Conservation (phyloP, 768 basidiomycete genomes). For the Panaeolus papilionaceus region DNA sequence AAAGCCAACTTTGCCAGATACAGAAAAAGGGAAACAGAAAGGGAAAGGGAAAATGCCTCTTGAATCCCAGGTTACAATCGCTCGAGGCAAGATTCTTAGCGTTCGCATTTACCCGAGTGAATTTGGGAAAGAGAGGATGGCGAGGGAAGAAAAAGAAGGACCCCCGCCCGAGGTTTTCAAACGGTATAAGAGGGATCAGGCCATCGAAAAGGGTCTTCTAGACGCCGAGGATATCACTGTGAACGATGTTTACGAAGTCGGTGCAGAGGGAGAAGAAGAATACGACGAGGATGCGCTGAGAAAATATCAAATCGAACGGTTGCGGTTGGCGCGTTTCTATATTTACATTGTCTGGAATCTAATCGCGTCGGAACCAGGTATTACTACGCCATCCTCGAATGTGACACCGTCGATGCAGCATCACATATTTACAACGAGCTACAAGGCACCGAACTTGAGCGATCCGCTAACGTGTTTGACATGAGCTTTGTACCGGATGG, state of each 20-base stretch:
- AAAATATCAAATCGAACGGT: conserved; percentile 90
- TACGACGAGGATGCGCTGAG: conserved; percentile 89
- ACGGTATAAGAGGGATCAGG: conserved; percentile 14
- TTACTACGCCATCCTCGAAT: conserved; percentile 94
- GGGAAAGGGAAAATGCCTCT: conserved; percentile 20
- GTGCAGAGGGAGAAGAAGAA: conserved; percentile 63
- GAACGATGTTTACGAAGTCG: conserved; percentile 67
- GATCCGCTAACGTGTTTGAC: conserved; percentile 96
- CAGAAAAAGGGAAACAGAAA: conserved; percentile 24
- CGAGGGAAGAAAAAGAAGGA: conserved; percentile 87
- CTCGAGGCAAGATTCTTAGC: conserved; percentile 71
- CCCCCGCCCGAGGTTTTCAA: conserved; percentile 88
- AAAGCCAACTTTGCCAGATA: conserved; percentile 24
- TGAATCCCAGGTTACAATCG: conserved; percentile 37
- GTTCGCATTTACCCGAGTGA: conserved; percentile 92
- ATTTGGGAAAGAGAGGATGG: conserved; percentile 90
- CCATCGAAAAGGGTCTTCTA: conserved; percentile 38
- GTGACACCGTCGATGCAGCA: conserved; percentile 79
- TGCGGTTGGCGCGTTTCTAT: conserved; percentile 64
- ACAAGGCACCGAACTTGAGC: conserved; percentile 94
- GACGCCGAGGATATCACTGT: conserved; percentile 68
- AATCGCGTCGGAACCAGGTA: conserved; percentile 59
- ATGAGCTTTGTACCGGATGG: conserved; percentile 92
- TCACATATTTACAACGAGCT: conserved; percentile 83
- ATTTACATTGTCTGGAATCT: conserved; percentile 12